phyloP scores from a whole-genome alignment of 371 early-diverging fungal genomes.

The Syncephalastrum racemosum region DNA sequence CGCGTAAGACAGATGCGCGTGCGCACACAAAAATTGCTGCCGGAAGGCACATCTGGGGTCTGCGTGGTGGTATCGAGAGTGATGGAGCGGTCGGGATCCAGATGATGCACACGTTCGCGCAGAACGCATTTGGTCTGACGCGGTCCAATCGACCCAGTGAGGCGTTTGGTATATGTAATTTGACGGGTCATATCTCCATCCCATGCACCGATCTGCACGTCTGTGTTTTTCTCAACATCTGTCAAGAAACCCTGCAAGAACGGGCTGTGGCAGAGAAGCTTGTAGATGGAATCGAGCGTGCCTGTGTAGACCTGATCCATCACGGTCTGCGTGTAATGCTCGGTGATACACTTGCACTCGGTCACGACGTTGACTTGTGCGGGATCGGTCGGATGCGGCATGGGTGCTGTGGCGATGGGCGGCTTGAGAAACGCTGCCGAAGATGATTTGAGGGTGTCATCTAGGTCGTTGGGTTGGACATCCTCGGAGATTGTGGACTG shows the following conservation, averaged over 20 bases:
- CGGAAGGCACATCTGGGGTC: slow-evolving; percentile 87
- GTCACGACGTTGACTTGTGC: slow-evolving; percentile 15
- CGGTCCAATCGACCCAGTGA: slow-evolving; percentile 50
- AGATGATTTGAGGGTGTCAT: too few relatives aligned
- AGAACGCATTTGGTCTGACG: slow-evolving; percentile 67
- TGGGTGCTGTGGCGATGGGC: neutral
- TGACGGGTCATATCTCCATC: slow-evolving; percentile 1
- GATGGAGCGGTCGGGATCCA: slow-evolving; percentile 56
- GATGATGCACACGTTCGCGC: slow-evolving; percentile 55
- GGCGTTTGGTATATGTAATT: neutral
- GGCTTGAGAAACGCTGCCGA: neutral
- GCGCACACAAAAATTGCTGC: slow-evolving; percentile 72
- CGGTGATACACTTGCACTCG: slow-evolving; percentile 43
- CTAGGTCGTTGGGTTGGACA: too few relatives aligned
- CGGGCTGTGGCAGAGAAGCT: slow-evolving; percentile 38
- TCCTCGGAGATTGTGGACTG: too few relatives aligned
- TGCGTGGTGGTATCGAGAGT: slow-evolving; percentile 59
- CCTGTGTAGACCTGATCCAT: slow-evolving; percentile 49
- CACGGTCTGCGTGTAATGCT: slow-evolving; percentile 47
- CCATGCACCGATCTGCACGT: slow-evolving; percentile 17
- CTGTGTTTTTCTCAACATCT: slow-evolving; percentile 40
- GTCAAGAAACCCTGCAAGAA: slow-evolving; percentile 37
- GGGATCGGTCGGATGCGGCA: neutral
- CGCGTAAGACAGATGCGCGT: slow-evolving; percentile 81
- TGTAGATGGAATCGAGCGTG: slow-evolving; percentile 46